Conservation (phyloP, 768 basidiomycete species). For the Pleurotus djamor region DNA sequence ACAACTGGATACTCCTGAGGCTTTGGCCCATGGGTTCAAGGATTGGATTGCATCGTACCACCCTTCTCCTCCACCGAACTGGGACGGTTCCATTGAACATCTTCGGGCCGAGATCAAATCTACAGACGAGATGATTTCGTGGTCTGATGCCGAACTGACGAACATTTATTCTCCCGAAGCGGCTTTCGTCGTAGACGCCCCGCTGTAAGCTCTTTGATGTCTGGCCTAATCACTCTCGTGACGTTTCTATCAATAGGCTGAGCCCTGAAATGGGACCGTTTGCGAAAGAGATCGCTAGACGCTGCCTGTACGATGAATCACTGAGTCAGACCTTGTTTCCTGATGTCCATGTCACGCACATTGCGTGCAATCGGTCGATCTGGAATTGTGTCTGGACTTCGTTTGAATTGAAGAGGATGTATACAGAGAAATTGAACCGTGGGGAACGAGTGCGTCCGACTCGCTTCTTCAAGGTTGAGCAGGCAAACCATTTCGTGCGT, state of each 20-base stretch:
- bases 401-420: constrained; percentile 13
- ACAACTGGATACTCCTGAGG: constrained; percentile 18
- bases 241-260: constrained; percentile 14
- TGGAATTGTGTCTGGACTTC: constrained; percentile 23
- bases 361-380: constrained; percentile 17
- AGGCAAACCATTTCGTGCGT: constrained; percentile 35
- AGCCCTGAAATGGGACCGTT: constrained; percentile 17
- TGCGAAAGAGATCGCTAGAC: constrained; percentile 4
- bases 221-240: constrained; percentile 17
- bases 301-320: background rate
- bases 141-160: constrained; percentile 18
- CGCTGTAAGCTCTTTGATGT: constrained; percentile 18
- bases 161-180: constrained; percentile 12
- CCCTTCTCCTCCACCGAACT: constrained; percentile 13
- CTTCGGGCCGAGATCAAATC: background rate
- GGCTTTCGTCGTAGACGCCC: constrained; percentile 15
- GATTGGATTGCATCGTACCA: constrained; percentile 28
- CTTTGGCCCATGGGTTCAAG: constrained; percentile 18
- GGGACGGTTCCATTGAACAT: background rate
- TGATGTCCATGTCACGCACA: constrained; percentile 15
- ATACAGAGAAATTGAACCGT: constrained; percentile 13
- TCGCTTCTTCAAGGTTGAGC: constrained; percentile 18
- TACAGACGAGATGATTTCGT: constrained; percentile 14
- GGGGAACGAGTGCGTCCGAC: constrained; percentile 18
- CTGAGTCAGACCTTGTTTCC: constrained; percentile 14